Conservation (phyloP, 2,329 filamentous ascomycete species). For the Neonectria magnoliae region DNA sequence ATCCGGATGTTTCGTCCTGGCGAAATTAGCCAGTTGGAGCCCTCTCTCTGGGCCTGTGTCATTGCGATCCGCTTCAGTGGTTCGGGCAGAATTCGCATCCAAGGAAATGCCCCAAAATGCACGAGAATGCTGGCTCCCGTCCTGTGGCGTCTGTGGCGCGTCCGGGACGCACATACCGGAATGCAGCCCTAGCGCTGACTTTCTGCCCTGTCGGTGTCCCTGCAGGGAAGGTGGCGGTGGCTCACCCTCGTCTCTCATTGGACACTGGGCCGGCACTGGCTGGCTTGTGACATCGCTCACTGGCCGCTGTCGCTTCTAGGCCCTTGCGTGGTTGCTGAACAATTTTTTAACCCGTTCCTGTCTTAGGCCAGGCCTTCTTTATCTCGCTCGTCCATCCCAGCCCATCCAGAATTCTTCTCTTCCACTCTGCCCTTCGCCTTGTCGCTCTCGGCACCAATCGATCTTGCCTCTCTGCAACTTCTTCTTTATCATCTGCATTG, state of each 20-base stretch:
- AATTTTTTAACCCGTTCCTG: conserved; percentile 38
- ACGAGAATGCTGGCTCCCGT: conserved; percentile 1
- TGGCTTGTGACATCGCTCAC: conserved; percentile 35
- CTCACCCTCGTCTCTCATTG: conserved; percentile 15
- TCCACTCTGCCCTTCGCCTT: background rate
- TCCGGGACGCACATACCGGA: background rate
- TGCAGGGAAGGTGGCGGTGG: conserved; percentile 25
- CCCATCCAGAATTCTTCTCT: conserved; percentile 17
- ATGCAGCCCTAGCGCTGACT: background rate
- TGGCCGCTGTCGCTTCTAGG: conserved; percentile 10
- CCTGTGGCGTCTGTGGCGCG: conserved; percentile 17
- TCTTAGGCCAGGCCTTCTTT: conserved; percentile 28
- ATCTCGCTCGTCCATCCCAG: conserved; percentile 28
- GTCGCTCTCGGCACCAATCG: conserved; percentile 13
- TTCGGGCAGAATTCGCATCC: background rate
- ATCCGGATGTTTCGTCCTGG: background rate
- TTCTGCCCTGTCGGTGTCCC: conserved; percentile 16
- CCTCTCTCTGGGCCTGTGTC: background rate
- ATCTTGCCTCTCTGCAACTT: conserved; percentile 1
- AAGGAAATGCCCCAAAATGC: conserved; percentile 3
- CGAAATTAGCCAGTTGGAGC: conserved; percentile 3
- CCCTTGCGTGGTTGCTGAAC: conserved; percentile 33
- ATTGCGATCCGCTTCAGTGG: conserved; percentile 6
- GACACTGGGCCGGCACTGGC: background rate
- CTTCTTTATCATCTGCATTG: conserved; percentile 1